These are phyloP conservation scores for Alternaria angustiovoidea DNA, from an alignment of 2,329 filamentous ascomycete genomes.

Conservation along the genomic window DNA sequence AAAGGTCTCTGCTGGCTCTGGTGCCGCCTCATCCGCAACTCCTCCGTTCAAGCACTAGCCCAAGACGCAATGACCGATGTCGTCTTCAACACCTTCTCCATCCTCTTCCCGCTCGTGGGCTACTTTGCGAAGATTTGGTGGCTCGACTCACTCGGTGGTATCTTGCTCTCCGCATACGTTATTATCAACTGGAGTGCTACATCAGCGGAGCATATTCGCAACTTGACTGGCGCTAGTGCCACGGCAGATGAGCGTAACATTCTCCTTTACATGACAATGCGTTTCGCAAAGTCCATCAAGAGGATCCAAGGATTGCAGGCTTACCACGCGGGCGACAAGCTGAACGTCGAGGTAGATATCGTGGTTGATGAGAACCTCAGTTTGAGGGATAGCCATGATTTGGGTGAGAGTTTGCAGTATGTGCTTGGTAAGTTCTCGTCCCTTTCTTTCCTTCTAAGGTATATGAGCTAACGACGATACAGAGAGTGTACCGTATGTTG, in stretches of 20 bases:
- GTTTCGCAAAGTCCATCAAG: constrained; percentile 86
- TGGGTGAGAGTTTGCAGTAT: constrained; percentile 81
- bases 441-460: neutral
- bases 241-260: constrained; percentile 84
- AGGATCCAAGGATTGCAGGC: constrained; percentile 86
- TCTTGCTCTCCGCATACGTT: constrained; percentile 79
- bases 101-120: constrained; percentile 83
- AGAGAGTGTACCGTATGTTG: constrained; percentile 79
- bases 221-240: constrained; percentile 80
- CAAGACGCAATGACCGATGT: constrained; percentile 77
- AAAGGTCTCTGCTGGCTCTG: constrained; percentile 86
- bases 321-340: constrained; percentile 85
- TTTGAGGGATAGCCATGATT: constrained; percentile 81
- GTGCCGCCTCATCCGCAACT: constrained; percentile 87
- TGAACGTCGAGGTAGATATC: constrained; percentile 84
- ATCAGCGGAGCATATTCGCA: constrained; percentile 78
- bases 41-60: constrained; percentile 80
- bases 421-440: constrained; percentile 64
- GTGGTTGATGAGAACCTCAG: constrained; percentile 79
- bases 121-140: constrained; percentile 83
- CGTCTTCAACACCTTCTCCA: constrained; percentile 89
- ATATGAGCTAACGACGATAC: constrained; percentile 18
- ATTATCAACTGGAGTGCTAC: constrained; percentile 81
- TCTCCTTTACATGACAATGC: constrained; percentile 89
- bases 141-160: constrained; percentile 80